These are phyloP conservation scores for Collybia mongolica DNA, from an alignment of 768 basidiomycete species.

Conservation along the genomic window DNA sequence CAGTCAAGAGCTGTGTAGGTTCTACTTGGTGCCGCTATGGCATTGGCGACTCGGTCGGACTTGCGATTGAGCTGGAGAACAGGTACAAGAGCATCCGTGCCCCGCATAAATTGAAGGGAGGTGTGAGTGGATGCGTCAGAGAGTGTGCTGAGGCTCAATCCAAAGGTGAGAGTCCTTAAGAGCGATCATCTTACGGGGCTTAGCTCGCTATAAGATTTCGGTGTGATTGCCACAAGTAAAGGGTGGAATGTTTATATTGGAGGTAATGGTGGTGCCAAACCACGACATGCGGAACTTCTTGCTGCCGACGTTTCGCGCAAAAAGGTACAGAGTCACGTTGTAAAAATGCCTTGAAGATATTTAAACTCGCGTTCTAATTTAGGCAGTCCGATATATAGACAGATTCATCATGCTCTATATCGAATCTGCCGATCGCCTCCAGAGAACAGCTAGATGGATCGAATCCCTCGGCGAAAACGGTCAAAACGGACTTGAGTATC, in stretches of 20 bases:
- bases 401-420: conserved; percentile 71
- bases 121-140: conserved; percentile 71
- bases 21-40: conserved; percentile 71
- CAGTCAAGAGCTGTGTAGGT: conserved; percentile 79
- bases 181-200: background rate
- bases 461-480: conserved; percentile 46
- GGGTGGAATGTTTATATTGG: conserved; percentile 79
- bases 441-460: conserved; percentile 73
- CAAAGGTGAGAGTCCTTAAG: conserved; percentile 17
- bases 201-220: conserved; percentile 51
- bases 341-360: background rate
- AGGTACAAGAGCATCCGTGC: conserved; percentile 68
- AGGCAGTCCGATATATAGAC: conserved; percentile 61
- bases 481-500: conserved; percentile 41
- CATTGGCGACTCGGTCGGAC: conserved; percentile 71
- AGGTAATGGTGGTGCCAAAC: conserved; percentile 68
- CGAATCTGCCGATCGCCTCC: conserved; percentile 67
- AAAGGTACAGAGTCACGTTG: conserved; percentile 10
- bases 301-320: conserved; percentile 64
- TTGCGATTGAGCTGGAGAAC: conserved; percentile 71
- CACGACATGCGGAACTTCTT: conserved; percentile 63
- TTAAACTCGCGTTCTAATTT: conserved; percentile 11
- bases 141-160: conserved; percentile 79
- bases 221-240: conserved; percentile 74
- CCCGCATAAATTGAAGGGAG: conserved; percentile 78